Evolutionary conservation across 208 protist species (phyloP).

Genomic region (Crithidia fasciculata): DNA sequence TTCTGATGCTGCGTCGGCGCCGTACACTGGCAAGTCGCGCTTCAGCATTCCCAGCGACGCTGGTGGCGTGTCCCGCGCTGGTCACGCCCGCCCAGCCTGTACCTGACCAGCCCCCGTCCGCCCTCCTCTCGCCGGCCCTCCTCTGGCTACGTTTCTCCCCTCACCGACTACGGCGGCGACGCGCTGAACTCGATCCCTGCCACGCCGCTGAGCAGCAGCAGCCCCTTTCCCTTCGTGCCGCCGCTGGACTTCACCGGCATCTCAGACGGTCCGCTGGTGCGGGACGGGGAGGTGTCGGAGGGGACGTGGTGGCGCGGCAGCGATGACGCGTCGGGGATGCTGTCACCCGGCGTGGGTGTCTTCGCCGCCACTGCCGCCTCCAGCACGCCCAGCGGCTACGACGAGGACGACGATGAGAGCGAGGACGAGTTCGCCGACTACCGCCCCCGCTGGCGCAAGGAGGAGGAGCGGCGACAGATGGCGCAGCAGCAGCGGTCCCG

Average conservation of each 20-base stretch:
- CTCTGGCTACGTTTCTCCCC: conserved; percentile 1
- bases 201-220: conserved; percentile 2
- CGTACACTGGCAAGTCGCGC: neutral
- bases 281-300: conserved; percentile 16
- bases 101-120: conserved; percentile 5
- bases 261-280: conserved; percentile 22
- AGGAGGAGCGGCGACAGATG: conserved; percentile 10
- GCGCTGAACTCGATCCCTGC: neutral
- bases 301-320: conserved; percentile 15
- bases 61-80: neutral
- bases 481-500: conserved; percentile 1
- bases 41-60: conserved; percentile 8
- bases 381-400: conserved; percentile 1
- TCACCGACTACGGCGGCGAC: conserved; percentile 4
- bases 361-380: neutral
- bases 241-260: conserved; percentile 24
- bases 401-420: conserved; percentile 26
- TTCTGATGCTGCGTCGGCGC: neutral
- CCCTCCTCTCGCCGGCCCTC: neutral
- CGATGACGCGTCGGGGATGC: conserved; percentile 7
- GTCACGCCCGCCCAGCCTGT: neutral
- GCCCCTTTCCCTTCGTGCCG: conserved; percentile 9
- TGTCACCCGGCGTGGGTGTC: conserved; percentile 5
- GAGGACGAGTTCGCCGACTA: conserved; percentile 19
- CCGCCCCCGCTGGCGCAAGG: conserved; percentile 13